phyloP scores from a whole-genome alignment of 2,329 filamentous ascomycete genomes.

The Aspergillus piperis region DNA sequence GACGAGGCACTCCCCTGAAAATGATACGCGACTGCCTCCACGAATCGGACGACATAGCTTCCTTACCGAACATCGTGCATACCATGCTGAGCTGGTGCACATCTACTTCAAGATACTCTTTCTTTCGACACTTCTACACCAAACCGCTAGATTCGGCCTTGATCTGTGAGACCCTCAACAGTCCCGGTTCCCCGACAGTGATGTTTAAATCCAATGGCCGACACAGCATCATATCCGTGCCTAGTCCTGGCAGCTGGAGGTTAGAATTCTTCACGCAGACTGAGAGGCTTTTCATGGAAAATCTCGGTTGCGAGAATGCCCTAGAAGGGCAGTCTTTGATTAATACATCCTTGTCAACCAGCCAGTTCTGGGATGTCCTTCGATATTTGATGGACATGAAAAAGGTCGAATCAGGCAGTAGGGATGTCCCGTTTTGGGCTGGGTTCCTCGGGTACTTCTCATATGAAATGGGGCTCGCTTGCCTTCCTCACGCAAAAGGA shows the following conservation, averaged over 20 bases:
- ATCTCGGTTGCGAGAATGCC: slow-evolving; percentile 13
- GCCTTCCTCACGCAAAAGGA: slow-evolving; percentile 53
- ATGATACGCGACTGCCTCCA: slow-evolving; percentile 24
- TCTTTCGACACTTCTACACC: slow-evolving; percentile 28
- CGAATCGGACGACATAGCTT: slow-evolving; percentile 16
- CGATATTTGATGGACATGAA: slow-evolving; percentile 45
- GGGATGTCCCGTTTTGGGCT: slow-evolving; percentile 67
- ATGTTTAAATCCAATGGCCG: slow-evolving; percentile 49
- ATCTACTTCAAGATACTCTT: slow-evolving; percentile 29
- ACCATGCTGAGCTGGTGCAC: slow-evolving; percentile 37
- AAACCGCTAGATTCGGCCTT: slow-evolving; percentile 30
- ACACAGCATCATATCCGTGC: slow-evolving; percentile 40
- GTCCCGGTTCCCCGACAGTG: slow-evolving; percentile 34
- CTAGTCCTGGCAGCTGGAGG: slow-evolving; percentile 38
- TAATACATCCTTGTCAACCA: slow-evolving; percentile 23
- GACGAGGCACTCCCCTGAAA: slow-evolving; percentile 25
- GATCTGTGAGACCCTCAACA: slow-evolving; percentile 39
- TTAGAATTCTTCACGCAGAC: slow-evolving; percentile 36
- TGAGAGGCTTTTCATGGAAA: slow-evolving; percentile 27
- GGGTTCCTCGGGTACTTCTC: slow-evolving; percentile 83
- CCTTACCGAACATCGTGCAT: slow-evolving; percentile 50
- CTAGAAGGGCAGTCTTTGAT: slow-evolving; percentile 1
- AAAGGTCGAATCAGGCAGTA: slow-evolving; percentile 37
- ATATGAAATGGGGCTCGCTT: slow-evolving; percentile 74
- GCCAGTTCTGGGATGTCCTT: slow-evolving; percentile 38